Base-by-base conservation (phyloP, 257 asterid species). In the Dorcoceras hygrometricum region DNA sequence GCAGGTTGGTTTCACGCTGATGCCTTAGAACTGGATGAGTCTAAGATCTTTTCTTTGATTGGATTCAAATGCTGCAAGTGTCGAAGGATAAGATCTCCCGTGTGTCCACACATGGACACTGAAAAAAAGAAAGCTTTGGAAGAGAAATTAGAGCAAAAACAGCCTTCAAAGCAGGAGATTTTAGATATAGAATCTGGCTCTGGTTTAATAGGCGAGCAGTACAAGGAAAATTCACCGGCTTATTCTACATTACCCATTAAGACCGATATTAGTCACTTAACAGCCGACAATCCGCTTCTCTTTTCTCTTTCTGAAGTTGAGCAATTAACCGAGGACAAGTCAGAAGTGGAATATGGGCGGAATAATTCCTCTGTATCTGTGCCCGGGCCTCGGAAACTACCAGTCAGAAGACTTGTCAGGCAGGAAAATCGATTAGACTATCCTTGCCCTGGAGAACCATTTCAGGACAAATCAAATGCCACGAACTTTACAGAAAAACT, bases 1-100 rank as follows among this genome's bases (percentile, higher is more conserved):
- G 70, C 91, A 91, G 98, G 63, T 79, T 91, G 98, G 98, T 86
- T 65, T 73, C 97, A 90, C 75, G 97, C 92, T 57, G 97, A 84
- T 59, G 81, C 97, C 24, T 71, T 90, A 58, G 95, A 80, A 68
- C 71, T 90, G 74, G 79, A 82, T 1, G 96, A 90, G 77, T 83
- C 89, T 9, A 80, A 76, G 81, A 60, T 90, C 54, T 60, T 58
- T 59, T 69, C 64, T 16, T 71, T 87, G 69, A 58, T 65, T 54
- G 96, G 97, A 71, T 90, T 81, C 81, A 90, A 84, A 80, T 91
- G 97, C 79, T 85, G 89, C 80, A 81, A 75, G 74, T 91, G 97
- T 72, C 89, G 95, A n/a, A 85, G 91, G 80, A 81, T 78, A 61
- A 86, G 69, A 78, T 72, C 86, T 53, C 93, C 98, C 0, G 68